Evolutionary conservation across 2,329 filamentous ascomycete genomes (phyloP), one percentile per base, ranked within the genome.

Genomic region (Colletotrichum sp.): DNA sequence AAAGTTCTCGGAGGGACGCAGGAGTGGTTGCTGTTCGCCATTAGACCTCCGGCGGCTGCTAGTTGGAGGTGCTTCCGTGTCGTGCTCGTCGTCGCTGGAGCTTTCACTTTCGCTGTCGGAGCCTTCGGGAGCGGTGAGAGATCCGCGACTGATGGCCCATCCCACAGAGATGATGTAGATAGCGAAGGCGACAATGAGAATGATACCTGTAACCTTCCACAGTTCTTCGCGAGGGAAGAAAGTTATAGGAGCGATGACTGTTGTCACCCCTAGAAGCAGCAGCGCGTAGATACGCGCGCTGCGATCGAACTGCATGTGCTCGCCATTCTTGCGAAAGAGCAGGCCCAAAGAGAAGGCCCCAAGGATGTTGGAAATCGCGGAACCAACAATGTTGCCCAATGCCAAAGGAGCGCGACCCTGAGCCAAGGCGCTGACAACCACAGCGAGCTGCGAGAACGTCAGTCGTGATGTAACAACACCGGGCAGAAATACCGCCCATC

Each of bases 321-420:
- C 68, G 2, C 76, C 76, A 16, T 78, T 66, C 9, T 81, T 79
- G 72, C 84, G 82, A 78, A 86, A 88, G 5, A 90, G 78, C 2
- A 91, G 82, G 7, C 88, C 89, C 2, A 91, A 82, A 2, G 88
- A 89, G 78, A 91, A 91, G 15, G 89, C 89, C 19, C 89, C 89
- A 3, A 90, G 84, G 67, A 90, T 89, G 71, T 91, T 91, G 66
- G 89, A 90, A 61, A 91, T 88, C 44, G 85, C 83, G 22, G 88
- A 89, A n/a, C 89, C 89, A 75, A 90, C 79, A 65, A 91, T 84
- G 75, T 91, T 91, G n/a, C 89, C 89, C 1, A 90, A 78, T 12
- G 89, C 89, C 9, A 91, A 82, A 2, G 88, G 85, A 1, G 85
- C 83, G 28, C 86, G 87, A 32, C 84, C 81, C 68, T 87, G 88